A percentile compares a stretch with the other conserved stretches of the same genome.
Conservation (phyloP, 768 basidiomycete genomes). For the Psilocybe cubensis region DNA sequence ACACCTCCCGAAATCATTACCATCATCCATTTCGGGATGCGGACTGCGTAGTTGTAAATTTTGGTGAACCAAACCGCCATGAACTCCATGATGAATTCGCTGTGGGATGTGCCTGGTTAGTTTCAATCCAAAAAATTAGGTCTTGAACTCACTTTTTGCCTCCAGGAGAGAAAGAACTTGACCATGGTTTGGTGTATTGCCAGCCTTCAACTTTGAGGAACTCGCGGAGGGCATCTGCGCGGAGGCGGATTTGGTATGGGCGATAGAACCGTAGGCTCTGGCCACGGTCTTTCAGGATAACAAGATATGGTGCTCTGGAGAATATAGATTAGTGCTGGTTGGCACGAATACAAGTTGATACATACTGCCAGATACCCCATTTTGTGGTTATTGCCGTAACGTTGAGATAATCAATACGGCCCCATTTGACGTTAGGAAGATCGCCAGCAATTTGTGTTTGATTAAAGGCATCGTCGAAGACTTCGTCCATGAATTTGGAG, state of each 20-base stretch:
- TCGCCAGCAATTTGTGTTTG: conserved; percentile 59
- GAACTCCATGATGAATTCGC: conserved; percentile 71
- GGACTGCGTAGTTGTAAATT: conserved; percentile 53
- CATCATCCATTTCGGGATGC: conserved; percentile 75
- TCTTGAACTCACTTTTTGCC: conserved; percentile 66
- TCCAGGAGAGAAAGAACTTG: conserved; percentile 70
- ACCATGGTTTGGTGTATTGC: conserved; percentile 70
- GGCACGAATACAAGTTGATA: conserved; percentile 16
- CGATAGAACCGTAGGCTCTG: conserved; percentile 82
- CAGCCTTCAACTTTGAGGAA: conserved; percentile 71
- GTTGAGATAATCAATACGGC: conserved; percentile 85
- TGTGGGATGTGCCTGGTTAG: conserved; percentile 33
- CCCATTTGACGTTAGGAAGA: conserved; percentile 77
- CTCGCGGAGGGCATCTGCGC: conserved; percentile 59
- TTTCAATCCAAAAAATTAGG: neutral
- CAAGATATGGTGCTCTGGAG: conserved; percentile 73
- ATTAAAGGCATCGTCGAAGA: conserved; percentile 79
- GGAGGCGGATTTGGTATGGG: conserved; percentile 62
- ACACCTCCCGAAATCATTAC: conserved; percentile 65
- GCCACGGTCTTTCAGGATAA: conserved; percentile 73
- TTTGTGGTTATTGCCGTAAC: conserved; percentile 84
- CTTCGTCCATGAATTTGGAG: conserved; percentile 70
- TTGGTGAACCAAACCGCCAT: conserved; percentile 51
- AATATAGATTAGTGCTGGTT: neutral
- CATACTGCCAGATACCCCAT: conserved; percentile 86